A percentile compares a stretch with the other conserved stretches of the same genome.
These are phyloP conservation scores for Sorghum bicolor DNA, from an alignment of 176 grass and related monocot species.

Conservation along the genomic window Sorghum_bicolor_NCBIv3 NC_012870.2:1425501-1426000, in stretches of 20 bases:
- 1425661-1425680: not conserved
- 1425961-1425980: not conserved
- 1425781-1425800: not conserved
- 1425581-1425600: not conserved
- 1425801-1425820: not conserved
- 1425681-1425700: not conserved
- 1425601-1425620: not conserved
- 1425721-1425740: not conserved
- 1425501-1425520: not conserved
- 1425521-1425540: not conserved
- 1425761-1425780: not conserved
- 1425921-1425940: slow-evolving; percentile 30
- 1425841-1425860: slow-evolving; percentile 69
- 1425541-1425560: not conserved
- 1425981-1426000: not conserved
- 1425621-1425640: not conserved
- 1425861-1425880: slow-evolving; percentile 70
- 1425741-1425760: not conserved
- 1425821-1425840: slow-evolving; percentile 45
- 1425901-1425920: slow-evolving; percentile 78
- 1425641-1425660: not conserved
- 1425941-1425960: not conserved
- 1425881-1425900: slow-evolving; percentile 62
- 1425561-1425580: not conserved
- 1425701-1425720: not conserved